A percentile compares a stretch with the other conserved stretches of the same genome.
These are phyloP conservation scores for Gaeumannomyces sp. DNA, from an alignment of 2,329 filamentous ascomycete species.

Conservation along the genomic window DNA sequence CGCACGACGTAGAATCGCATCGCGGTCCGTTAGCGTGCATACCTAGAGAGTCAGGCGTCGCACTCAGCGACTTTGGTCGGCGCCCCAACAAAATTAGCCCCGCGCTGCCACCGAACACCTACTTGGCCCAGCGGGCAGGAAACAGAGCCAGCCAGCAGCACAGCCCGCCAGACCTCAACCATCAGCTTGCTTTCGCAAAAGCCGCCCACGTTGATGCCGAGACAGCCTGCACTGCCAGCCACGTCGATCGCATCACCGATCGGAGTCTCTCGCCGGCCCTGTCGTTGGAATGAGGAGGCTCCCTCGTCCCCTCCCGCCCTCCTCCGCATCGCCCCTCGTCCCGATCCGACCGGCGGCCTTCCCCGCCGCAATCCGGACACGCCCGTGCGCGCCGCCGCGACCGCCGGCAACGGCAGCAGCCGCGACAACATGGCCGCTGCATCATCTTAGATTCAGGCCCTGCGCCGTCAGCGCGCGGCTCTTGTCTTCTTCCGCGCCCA, in stretches of 20 bases:
- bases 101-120: not conserved
- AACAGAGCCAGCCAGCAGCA: no score
- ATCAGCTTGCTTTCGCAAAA: not conserved
- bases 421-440: not conserved
- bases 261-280: conserved; percentile 16
- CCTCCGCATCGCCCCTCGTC: conserved; percentile 14
- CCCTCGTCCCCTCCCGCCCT: conserved; percentile 29
- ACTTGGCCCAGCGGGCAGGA: not conserved
- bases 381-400: conserved; percentile 17
- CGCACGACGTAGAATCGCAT: no score
- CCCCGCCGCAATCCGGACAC: conserved; percentile 16
- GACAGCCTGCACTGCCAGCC: not conserved
- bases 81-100: not conserved
- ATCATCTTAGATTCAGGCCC: not conserved
- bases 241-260: conserved; percentile 4
- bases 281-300: conserved; percentile 39
- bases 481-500: not conserved
- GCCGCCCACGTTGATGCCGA: not conserved
- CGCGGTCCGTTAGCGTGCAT: no score
- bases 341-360: conserved; percentile 6
- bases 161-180: not conserved
- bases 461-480: not conserved
- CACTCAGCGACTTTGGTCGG: no score
- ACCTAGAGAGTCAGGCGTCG: no score
- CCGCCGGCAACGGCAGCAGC: not conserved